Conservation (phyloP, 208 protist species). For the Porcisia deanei region DNA sequence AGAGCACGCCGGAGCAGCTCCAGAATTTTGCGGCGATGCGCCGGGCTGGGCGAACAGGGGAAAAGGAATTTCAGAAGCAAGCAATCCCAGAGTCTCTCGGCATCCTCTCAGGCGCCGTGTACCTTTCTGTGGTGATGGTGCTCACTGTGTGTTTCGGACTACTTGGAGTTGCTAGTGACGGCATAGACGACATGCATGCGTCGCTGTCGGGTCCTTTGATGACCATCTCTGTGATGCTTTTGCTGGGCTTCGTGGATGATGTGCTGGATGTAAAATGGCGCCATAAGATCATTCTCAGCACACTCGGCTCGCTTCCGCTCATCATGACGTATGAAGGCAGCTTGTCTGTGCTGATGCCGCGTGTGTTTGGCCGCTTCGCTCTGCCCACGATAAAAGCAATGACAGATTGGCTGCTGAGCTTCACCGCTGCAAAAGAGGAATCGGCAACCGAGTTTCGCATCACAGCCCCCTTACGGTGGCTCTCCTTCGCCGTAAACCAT, state of each 20-base stretch:
- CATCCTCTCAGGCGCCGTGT: constrained; percentile 76
- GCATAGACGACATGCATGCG: constrained; percentile 41
- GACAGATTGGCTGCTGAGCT: constrained; percentile 14
- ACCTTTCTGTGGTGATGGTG: constrained; percentile 70
- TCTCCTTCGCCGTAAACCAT: constrained; percentile 14
- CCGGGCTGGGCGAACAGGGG: constrained; percentile 21
- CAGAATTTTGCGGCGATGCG: constrained; percentile 49
- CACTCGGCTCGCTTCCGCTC: constrained; percentile 95
- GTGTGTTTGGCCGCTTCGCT: constrained; percentile 31
- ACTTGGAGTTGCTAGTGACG: constrained; percentile 28
- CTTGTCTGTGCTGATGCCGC: constrained; percentile 88
- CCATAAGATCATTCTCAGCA: constrained; percentile 98
- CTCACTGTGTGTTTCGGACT: constrained; percentile 36
- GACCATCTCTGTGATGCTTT: constrained; percentile 97
- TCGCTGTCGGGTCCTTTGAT: constrained; percentile 85
- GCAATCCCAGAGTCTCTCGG: constrained; percentile 79
- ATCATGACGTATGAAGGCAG: constrained; percentile 93
- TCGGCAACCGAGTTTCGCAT: neutral
- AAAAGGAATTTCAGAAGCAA: constrained; percentile 39
- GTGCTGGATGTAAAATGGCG: constrained; percentile 98
- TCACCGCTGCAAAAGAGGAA: neutral
- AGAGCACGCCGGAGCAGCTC: constrained; percentile 77
- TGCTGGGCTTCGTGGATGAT: constrained; percentile 99
- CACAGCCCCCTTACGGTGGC: constrained; percentile 11
- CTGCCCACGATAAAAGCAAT: constrained; percentile 21